Base-by-base conservation (phyloP, 2,329 filamentous ascomycete species). In the Xylaria sp. region DNA sequence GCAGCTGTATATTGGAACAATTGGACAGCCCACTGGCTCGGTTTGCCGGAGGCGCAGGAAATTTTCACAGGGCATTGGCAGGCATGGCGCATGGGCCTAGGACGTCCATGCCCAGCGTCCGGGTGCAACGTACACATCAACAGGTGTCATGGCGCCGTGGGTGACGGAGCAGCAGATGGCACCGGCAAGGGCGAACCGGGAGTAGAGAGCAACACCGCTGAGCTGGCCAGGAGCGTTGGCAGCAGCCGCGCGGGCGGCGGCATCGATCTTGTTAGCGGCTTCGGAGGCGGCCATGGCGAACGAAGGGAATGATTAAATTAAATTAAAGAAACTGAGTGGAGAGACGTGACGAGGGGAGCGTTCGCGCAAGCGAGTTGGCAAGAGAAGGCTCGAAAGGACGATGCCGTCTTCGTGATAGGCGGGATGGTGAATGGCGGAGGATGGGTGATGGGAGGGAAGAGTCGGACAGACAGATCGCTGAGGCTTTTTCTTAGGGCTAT, bases 111-210 rank as follows among this genome's bases (percentile, higher is more conserved):
- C 28, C 28, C 28, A 28, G 28, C 28, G 28, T 60, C 20, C 33
- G 39, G 59, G 66, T 71, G 41, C 9, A 33, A 93, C 95, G 84
- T 96, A 98, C 95, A 99, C 96, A 92, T 99, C 96, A 84, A 99
- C 94, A 81, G 96, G 96, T 77, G 96, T 99, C 79, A 98, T 91
- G 80, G 89, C 92, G 84, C 95, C 96, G 90, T 99, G 96, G 81
- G 96, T 99, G 86, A 98, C 86, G 78, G 94, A 96, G 86, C 96
- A 99, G 91, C 96, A 98, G 88, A 98, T 86, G 78, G 96, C 96
- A 86, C 96, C 96, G 79, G 96, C 94, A 79, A 99, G 92, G 85
- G 96, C 95, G 87, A 98, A 98, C 85, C 94, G 90, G 79, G 93
- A 93, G 91, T 98, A 98, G 78, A 99, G 93, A 70, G 69, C 67